Conservation (phyloP, 2,329 filamentous ascomycete species). For the Calonectria crousiana region DNA sequence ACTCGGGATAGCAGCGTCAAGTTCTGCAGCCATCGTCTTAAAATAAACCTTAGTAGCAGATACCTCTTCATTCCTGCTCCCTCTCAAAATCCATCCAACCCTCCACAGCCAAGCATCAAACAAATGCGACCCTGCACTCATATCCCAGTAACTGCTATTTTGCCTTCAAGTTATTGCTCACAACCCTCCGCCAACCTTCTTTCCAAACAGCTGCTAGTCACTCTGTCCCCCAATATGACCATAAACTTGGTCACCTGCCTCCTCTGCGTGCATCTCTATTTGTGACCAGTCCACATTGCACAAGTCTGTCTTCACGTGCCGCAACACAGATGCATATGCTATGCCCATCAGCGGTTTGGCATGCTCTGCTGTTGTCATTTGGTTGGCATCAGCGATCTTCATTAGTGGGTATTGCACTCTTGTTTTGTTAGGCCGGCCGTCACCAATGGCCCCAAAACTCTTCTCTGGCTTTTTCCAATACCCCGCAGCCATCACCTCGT, state of each 20-base stretch:
- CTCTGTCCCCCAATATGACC: constrained; percentile 15
- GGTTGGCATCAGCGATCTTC: constrained; percentile 53
- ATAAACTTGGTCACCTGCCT: neutral
- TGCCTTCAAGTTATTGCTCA: constrained; percentile 15
- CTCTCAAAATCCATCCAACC: constrained; percentile 42
- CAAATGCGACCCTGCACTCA: constrained; percentile 30
- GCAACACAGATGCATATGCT: constrained; percentile 50
- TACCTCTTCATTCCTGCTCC: constrained; percentile 24
- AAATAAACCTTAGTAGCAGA: constrained; percentile 18
- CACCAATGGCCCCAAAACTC: constrained; percentile 53
- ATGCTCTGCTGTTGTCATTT: constrained; percentile 53
- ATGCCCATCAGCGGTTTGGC: constrained; percentile 57
- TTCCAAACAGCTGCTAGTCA: constrained; percentile 33
- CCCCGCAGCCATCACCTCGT: constrained; percentile 47
- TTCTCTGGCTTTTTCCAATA: constrained; percentile 43
- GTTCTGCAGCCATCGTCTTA: constrained; percentile 11
- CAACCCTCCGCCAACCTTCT: constrained; percentile 20
- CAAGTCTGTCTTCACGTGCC: constrained; percentile 35
- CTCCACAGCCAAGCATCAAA: constrained; percentile 30
- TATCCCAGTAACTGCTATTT: constrained; percentile 29
- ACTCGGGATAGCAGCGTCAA: constrained; percentile 22
- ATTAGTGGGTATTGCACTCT: constrained; percentile 45
- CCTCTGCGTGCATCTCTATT: neutral
- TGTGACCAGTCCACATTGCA: constrained; percentile 17
- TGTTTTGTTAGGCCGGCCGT: constrained; percentile 47